These are phyloP conservation scores for Beta vulgaris DNA, from an alignment of 148 eudicot genomes.

Conservation along the genomic window DNA sequence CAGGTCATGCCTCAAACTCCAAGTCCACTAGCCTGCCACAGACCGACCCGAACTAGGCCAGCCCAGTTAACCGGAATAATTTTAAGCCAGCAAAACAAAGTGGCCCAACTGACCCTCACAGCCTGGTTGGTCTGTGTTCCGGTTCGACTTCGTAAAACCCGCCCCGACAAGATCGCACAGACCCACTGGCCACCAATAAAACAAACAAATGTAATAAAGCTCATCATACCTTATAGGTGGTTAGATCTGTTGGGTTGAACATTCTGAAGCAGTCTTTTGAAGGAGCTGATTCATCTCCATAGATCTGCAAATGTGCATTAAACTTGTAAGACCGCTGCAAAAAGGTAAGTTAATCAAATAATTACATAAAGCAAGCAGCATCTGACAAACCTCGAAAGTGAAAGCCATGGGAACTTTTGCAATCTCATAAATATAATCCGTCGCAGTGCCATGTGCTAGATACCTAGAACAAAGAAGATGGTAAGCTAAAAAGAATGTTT, in stretches of 20 bases:
- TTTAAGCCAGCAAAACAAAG: neutral
- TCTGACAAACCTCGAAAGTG: conserved; percentile 82
- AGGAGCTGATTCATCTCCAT: conserved; percentile 78
- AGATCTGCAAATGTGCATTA: conserved; percentile 50
- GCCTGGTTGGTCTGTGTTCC: neutral
- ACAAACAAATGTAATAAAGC: neutral
- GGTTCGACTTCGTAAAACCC: no score
- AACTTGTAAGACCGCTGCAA: neutral
- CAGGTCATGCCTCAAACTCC: neutral
- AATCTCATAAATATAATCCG: conserved; percentile 86
- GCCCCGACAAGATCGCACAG: neutral
- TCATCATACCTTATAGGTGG: conserved; percentile 65
- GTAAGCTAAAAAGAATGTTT: neutral
- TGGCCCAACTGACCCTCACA: neutral
- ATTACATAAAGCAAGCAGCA: neutral
- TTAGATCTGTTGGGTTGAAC: conserved; percentile 82
- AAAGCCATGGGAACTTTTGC: conserved; percentile 96
- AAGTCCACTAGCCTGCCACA: no score
- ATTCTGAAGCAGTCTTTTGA: conserved; percentile 86
- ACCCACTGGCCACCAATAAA: neutral
- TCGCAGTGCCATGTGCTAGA: conserved; percentile 96
- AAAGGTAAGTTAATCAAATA: neutral
- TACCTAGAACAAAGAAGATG: conserved; percentile 45
- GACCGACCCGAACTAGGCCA: neutral
- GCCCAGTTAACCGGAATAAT: neutral